Base-by-base conservation (phyloP, 306 rosid species). In the Cicer chorassanicum region DNA sequence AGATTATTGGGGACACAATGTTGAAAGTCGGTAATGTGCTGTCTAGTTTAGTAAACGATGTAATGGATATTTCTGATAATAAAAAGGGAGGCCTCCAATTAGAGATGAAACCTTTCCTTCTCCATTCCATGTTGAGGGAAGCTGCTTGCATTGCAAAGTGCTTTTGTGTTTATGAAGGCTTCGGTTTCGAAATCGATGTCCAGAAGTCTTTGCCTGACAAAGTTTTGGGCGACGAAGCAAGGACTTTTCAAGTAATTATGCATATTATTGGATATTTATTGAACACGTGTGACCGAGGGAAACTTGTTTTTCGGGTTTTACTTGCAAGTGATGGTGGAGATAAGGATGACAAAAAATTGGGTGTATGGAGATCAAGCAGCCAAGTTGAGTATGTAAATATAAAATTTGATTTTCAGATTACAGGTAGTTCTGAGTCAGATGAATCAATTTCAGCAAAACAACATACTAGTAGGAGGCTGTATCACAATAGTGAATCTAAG, bases 201-300 rank as follows among this genome's bases (percentile, higher is more conserved):
- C 89, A 82, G 64, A 91, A 76, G 72, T 83, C 95, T 6, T 81
- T 91, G 84, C 95, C 95, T 42, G 82, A 84, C 41, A 79, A 75
- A 61, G 91, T 91, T 59, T 61, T 86, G 6, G 97, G 97, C 9
- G 95, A 91, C n/a, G 95, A 87, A 55, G 81, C 84, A 59, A 84
- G 97, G 87, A 68, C 88, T 43, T 91, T 91, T 73, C 95, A 87
- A 82, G 91, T 91, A 39, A 86, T 91, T 67, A 68, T 91, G 84
- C 97, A 89, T 69, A 85, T 91, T 86, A 81, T 88, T 51, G 95
- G 94, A 11, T 80, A 83, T 78, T 84, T 91, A 14, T 67, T 89
- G 74, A 83, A 80, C 75, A 36, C 75, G n/a, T 40, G 81, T 69
- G 73, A 79, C 0, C 73, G 86, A 68, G 88, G 84, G 63, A 78